A percentile compares a stretch with the other conserved stretches of the same genome.
phyloP scores from a whole-genome alignment of 345 rosid species.

The Melastoma malabathricum region DNA sequence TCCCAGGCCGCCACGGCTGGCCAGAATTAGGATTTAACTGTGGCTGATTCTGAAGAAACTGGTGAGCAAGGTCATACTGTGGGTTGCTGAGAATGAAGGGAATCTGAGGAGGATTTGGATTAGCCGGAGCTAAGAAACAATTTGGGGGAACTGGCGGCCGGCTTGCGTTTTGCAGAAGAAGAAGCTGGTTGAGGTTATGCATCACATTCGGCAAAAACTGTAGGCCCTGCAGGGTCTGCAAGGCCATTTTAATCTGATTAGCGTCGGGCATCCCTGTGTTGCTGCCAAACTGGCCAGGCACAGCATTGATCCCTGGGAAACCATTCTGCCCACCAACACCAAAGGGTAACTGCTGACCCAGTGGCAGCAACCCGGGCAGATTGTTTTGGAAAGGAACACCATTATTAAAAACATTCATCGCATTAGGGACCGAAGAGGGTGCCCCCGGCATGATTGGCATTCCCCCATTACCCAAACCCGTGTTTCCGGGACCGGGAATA shows the following conservation, averaged over 20 bases:
- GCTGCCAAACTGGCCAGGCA: slow-evolving; percentile 7
- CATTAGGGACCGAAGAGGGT: too few relatives aligned
- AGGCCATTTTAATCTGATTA: slow-evolving; percentile 10
- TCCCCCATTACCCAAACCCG: too few relatives aligned
- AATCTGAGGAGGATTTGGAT: slow-evolving; percentile 2
- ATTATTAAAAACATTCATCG: slow-evolving; percentile 14
- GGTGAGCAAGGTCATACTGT: slow-evolving; percentile 23
- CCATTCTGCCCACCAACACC: slow-evolving; percentile 1
- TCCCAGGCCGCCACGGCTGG: slow-evolving; percentile 20
- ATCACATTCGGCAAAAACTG: slow-evolving; percentile 17
- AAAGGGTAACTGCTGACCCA: slow-evolving; percentile 1
- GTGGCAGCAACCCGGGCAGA: slow-evolving; percentile 8
- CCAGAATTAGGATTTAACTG: slow-evolving; percentile 11
- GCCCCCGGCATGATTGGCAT: too few relatives aligned
- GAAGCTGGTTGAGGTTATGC: slow-evolving; percentile 25
- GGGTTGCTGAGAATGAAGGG: slow-evolving; percentile 30
- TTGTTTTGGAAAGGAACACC: slow-evolving; percentile 14
- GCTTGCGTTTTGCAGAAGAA: slow-evolving; percentile 11
- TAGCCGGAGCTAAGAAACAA: too few relatives aligned
- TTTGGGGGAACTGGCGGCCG: too few relatives aligned
- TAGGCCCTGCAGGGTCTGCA: slow-evolving; percentile 17
- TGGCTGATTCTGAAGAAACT: slow-evolving; percentile 21
- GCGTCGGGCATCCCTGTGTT: too few relatives aligned
- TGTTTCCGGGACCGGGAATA: too few relatives aligned
- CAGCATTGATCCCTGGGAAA: slow-evolving; percentile 15